Evolutionary conservation across 179 eudicot species (phyloP), one percentile per base, ranked within the genome.

Genomic region (Vitellaria paradoxa): DNA sequence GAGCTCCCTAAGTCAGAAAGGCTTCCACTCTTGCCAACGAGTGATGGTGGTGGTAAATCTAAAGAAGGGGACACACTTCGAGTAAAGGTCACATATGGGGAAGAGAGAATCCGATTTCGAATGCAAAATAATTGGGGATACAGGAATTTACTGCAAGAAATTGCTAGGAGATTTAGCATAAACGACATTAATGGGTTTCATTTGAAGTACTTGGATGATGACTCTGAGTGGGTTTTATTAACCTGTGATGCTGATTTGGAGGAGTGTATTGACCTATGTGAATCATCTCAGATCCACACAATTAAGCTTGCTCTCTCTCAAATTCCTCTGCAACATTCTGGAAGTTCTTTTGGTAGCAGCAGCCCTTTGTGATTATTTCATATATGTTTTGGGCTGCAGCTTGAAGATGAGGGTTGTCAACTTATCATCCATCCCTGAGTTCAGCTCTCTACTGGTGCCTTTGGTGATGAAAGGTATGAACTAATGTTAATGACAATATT

Each of bases 141-240:
- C 82, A 80, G 75, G 49, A 87, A 93, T 18, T 81, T 93, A 65
- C 80, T 80, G 80, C 84, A 78, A 62, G 95, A 91, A 71, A 89
- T 93, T 52, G 85, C 85, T 0, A 86, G 86, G 86, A 79, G 97
- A 59, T 91, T 93, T 82, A 79, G 86, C 52, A 85, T 91, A 72
- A 89, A 90, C 63, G 87, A 89, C 64, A 84, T 83, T 42, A 68
- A 85, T 64, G 90, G 89, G 53, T 89, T 80, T 84, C 97, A 87
- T 59, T 82, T 94, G 79, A 94, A 89, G 77, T 94, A 94, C 84
- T 85, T 94, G 76, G 98, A 94, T 77, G 97, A 94, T 83, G 98
- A 94, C 70, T 83, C 88, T 0, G 97, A 91, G 60, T 93, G 97
- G 98, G 95, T 93, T 7, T 74, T 93, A 77, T 77, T 95, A 68